phyloP scores from a whole-genome alignment of 805 yeast species.

The Vanderwaltozyma yarrowii region DNA sequence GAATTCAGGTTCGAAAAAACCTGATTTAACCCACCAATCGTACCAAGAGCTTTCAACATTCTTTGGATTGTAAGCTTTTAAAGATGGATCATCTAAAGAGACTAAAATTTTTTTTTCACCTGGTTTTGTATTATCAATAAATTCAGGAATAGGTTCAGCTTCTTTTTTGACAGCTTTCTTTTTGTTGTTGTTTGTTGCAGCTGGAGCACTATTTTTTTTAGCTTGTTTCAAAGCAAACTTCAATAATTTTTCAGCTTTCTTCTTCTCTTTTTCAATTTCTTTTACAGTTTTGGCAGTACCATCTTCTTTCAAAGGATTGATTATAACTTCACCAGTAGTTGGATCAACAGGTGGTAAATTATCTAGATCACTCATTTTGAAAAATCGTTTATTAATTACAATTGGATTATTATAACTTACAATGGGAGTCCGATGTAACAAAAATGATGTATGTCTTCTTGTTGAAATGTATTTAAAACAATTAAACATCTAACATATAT shows the following conservation, averaged over 20 bases:
- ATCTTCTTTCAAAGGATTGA: conserved; percentile 30
- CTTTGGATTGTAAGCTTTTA: conserved; percentile 87
- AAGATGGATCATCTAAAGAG: conserved; percentile 83
- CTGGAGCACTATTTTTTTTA: conserved; percentile 39
- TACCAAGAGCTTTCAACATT: conserved; percentile 97
- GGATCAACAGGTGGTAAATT: conserved; percentile 30
- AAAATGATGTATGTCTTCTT: too few relatives aligned
- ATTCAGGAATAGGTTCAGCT: conserved; percentile 72
- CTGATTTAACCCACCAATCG: conserved; percentile 89
- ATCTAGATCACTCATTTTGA: conserved; percentile 25
- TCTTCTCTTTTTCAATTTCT: conserved; percentile 76
- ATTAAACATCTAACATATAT: neutral
- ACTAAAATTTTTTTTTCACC: conserved; percentile 88
- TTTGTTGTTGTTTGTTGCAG: conserved; percentile 54
- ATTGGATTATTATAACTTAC: too few relatives aligned
- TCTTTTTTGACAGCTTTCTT: conserved; percentile 60
- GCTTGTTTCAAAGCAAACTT: conserved; percentile 76
- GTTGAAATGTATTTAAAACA: neutral
- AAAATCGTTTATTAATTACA: conserved; percentile 3
- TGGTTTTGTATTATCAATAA: conserved; percentile 67
- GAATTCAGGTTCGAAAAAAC: conserved; percentile 81
- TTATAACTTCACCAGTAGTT: conserved; percentile 28
- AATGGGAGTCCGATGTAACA: too few relatives aligned
- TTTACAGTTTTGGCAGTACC: conserved; percentile 59
- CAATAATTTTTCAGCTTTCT: conserved; percentile 81